Evolutionary conservation across 2,329 filamentous ascomycete species (phyloP), one percentile per base, ranked within the genome.

Genomic region (Fusarium virguliforme): DNA sequence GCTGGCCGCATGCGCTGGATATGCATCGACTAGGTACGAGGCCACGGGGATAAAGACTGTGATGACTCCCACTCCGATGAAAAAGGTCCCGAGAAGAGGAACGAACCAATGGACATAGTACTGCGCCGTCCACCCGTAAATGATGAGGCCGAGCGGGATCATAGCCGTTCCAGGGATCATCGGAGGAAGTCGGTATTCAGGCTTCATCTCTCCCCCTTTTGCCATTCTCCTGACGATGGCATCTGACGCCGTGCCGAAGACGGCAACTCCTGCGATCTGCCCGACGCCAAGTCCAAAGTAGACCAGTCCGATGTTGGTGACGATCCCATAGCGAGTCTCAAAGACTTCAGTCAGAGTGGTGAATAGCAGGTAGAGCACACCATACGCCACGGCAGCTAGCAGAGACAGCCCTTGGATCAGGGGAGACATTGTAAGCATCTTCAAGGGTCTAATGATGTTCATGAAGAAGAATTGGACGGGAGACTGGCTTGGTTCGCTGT

Each of bases 71-170:
- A 81, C 61, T 3, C 85, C 85, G 30, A 87, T 51, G 4, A 73
- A 48, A 38, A 79, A 72, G 0, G 82, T 86, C 0, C 81, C 82
- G 6, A 85, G 79, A 57, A 86, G 85, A 1, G 86, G 85, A 15
- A 88, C 83, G 12, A 88, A 83, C 85, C 85, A 89, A 60, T 86
- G 85, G 2, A 85, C 79, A n/a, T 80, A 70, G 10, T 83, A 81
- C n/a, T 88, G 74, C 0, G 83, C 82, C 28, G 71, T 69, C 77
- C 75, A 77, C 0, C 72, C 75, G 26, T 78, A 77, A 37, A 76
- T 48, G 18, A 77, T 61, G 3, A 79, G 34, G 1, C 77, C 74
- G 1, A 74, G 53, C 4, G 75, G 68, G 0, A 77, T 64, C 43
- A 68, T 37, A 6, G 65, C 50, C 9, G 55, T 63, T 1, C 66